These are phyloP conservation scores for Termitomyces sp. DNA, from an alignment of 768 basidiomycete species.

Conservation along the genomic window DNA sequence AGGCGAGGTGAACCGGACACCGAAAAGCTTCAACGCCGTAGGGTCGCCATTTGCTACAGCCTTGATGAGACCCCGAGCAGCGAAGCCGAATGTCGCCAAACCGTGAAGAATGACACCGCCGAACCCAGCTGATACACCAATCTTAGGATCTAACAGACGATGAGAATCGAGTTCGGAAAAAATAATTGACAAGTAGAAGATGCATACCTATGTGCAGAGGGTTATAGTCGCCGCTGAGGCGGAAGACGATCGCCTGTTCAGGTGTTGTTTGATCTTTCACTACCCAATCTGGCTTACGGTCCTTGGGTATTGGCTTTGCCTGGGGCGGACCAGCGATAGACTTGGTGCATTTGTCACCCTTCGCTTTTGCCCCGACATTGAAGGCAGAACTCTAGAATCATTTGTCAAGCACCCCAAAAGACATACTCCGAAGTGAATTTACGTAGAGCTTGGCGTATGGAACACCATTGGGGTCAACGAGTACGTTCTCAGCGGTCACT, in stretches of 20 bases:
- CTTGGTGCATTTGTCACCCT: slow-evolving; percentile 61
- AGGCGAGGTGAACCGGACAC: slow-evolving; percentile 77
- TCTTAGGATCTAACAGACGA: slow-evolving; percentile 53
- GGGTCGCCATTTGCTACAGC: slow-evolving; percentile 60
- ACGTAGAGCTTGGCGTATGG: slow-evolving; percentile 65
- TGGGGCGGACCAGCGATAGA: slow-evolving; percentile 56
- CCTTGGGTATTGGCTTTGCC: slow-evolving; percentile 58
- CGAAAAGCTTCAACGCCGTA: slow-evolving; percentile 61
- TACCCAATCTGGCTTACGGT: slow-evolving; percentile 58
- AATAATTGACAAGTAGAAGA: no score
- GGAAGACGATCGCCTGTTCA: slow-evolving; percentile 68
- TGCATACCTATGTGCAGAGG: slow-evolving; percentile 65
- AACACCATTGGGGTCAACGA: slow-evolving; percentile 60
- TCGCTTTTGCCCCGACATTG: slow-evolving; percentile 65
- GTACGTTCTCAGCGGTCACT: slow-evolving; percentile 56
- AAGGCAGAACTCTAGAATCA: slow-evolving; percentile 54
- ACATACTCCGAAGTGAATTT: slow-evolving; percentile 14
- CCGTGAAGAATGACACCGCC: slow-evolving; percentile 87
- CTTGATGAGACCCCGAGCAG: slow-evolving; percentile 70
- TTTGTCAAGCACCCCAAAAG: not conserved
- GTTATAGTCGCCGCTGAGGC: slow-evolving; percentile 78
- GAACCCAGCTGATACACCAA: slow-evolving; percentile 74
- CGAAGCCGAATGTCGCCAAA: slow-evolving; percentile 79
- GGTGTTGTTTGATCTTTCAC: slow-evolving; percentile 59
- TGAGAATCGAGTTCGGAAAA: not conserved